These are phyloP conservation scores for Pecoramyces ruminantium DNA, from an alignment of 192 early-diverging fungal species.

Conservation along the genomic window DNA sequence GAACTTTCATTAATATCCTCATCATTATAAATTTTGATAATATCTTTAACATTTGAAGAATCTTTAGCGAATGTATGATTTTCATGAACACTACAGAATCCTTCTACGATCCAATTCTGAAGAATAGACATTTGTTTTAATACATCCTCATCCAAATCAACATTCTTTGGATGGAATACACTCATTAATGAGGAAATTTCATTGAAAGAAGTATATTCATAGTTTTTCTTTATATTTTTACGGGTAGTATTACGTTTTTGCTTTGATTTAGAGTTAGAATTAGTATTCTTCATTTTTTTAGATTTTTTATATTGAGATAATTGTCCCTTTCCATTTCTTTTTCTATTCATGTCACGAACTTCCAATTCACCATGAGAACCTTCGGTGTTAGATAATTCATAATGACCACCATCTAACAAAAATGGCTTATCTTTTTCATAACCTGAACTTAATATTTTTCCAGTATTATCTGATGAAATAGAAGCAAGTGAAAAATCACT, in stretches of 20 bases:
- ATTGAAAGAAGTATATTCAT: neutral
- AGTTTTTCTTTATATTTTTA: neutral
- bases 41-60: neutral
- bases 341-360: neutral
- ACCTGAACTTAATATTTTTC: neutral
- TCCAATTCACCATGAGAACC: neutral
- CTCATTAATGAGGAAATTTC: neutral
- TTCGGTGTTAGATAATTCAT: neutral
- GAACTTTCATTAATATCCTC: neutral
- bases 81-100: neutral
- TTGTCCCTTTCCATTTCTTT: neutral
- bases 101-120: neutral
- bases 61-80: neutral
- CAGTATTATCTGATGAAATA: neutral
- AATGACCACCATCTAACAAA: neutral
- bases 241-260: neutral
- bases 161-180: neutral
- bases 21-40: neutral
- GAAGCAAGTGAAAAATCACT: neutral
- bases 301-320: neutral
- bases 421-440: neutral
- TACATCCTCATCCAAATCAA: neutral
- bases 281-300: neutral
- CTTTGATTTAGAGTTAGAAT: neutral
- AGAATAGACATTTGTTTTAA: neutral